Evolutionary conservation across 495 filamentous ascomycete genomes (phyloP), one percentile per base, ranked within the genome.

Genomic region (Penicillium mononematosum): DNA sequence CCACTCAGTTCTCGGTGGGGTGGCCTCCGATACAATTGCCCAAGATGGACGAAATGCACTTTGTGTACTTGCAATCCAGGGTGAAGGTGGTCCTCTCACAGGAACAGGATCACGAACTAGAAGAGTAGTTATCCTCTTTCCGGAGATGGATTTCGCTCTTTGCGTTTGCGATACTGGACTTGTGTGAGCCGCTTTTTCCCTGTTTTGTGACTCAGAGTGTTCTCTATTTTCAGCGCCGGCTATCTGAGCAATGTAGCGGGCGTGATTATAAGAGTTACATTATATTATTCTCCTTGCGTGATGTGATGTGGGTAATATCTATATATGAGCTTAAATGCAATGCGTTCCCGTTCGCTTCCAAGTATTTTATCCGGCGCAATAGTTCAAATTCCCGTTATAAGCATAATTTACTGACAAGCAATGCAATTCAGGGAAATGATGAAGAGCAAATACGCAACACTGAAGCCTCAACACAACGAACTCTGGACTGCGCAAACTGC

Each of bases 1-100:
- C 87, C 80, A 78, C 70, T 75, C 79, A 78, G 64, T 60, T 75
- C 69, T 69, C 56, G 70, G 73, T 81, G 75, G 56, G 57, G 79
- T 81, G 82, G 83, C 77, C 83, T 88, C 81, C 89, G 91, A 96
- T 96, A 96, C 91, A 88, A 88, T 77, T 90, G 84, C 88, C 91
- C 90, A 68, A 96, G 70, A 96, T 75, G 31, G 59, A 64, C 49
- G 50, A 43, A 57, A 57, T 70, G 62, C 61, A 62, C 60, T 57
- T 70, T 70, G 62, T 70, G 62, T 54, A 45, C 24, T 34, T 39
- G 43, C 42, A 39, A 47, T 47, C 11, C 42, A 47, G 11, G 9
- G 16, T 14, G 22, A 29, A n/a, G 34, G 43, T 34, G 60, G 43
- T 55, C 51, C 52, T 63, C 45, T 54, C 57, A 62, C 27, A 24